Percentiles rank a stretch among this genome's conserved stretches.
Conservation (phyloP, 1,284 basidiomycete genomes). For the Vanrija sp. region DNA sequence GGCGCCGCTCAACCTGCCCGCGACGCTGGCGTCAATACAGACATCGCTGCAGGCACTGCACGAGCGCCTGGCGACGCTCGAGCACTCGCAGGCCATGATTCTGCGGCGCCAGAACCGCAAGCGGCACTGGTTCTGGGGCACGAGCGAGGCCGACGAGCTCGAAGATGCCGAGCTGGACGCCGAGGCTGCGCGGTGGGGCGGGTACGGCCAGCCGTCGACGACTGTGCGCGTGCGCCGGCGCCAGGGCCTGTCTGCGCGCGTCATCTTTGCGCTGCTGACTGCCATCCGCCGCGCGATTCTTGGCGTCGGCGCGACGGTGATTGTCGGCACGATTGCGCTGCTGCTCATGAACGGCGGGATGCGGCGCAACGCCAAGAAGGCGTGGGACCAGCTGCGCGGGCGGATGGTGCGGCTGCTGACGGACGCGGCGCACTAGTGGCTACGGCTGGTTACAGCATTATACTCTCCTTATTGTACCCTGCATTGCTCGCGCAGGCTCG, state of each 20-base stretch:
- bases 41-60: constrained; percentile 82
- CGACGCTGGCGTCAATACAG: constrained; percentile 55
- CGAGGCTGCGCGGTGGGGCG: constrained; percentile 15
- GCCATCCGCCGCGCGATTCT: constrained; percentile 33
- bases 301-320: constrained; percentile 30
- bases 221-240: constrained; percentile 16
- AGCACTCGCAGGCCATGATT: constrained; percentile 49
- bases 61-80: constrained; percentile 76
- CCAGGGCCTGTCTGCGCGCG: constrained; percentile 26
- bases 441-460: too few species aligned
- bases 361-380: constrained; percentile 9
- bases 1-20: constrained; percentile 28
- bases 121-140: constrained; percentile 33
- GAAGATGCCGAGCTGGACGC: constrained; percentile 34
- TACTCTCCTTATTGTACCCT: too few species aligned
- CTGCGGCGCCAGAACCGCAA: constrained; percentile 29
- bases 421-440: too few species aligned
- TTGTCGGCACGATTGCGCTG: constrained; percentile 25
- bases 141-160: constrained; percentile 32
- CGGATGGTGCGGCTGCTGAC: constrained; percentile 8
- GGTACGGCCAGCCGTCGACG: constrained; percentile 15
- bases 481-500: too few species aligned
- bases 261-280: constrained; percentile 31
- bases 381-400: constrained; percentile 3
- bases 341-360: constrained; percentile 33